Base-by-base conservation (phyloP, 345 rosid species). In the Cardiospermum halicacabum region DNA sequence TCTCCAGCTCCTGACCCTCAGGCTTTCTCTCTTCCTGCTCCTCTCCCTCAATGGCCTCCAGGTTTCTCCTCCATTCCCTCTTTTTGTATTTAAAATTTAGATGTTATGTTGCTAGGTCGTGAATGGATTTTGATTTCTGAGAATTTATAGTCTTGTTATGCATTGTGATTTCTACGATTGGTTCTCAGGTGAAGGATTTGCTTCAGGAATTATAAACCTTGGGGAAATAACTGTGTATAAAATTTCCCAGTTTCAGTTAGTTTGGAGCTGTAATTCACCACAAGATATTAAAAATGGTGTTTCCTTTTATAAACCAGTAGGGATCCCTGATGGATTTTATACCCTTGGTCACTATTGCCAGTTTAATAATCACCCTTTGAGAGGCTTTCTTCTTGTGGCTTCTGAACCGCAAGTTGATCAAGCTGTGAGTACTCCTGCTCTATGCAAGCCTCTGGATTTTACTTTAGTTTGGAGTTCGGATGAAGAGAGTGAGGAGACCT, bases 301-400 rank as follows among this genome's bases (percentile, higher is more conserved):
- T 59, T 69, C 83, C 1, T 88, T 90, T 63, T 93, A 84, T 65
- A 82, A 77, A 75, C 97, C 94, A 8, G 56, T 69, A 21, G 84
- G 74, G 28, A 60, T 83, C 25, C 98, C 98, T 42, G 70, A 77
- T 58, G 88, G 90, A 27, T 90, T 82, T 72, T 71, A 75, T 50
- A 64, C 81, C 75, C 89, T 93, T 65, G 97, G 96, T 69, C 91
- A 93, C 76, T 84, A 75, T 56, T 90, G 92, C 80, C 97, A 88
- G 60, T 59, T 65, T 24, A 82, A 82, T 65, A 64, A 75, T 57
- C 67, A 65, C 64, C 89, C 93, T 51, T 79, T 89, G 32, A 69
- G 81, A 75, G 91, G 92, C 47, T 90, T 70, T 65, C 63, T 88
- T 63, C 94, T 93, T 19, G 91, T 60, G 27, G 61, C 49, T 65